A percentile compares a stretch with the other conserved stretches of the same genome.
phyloP scores from a whole-genome alignment of 768 basidiomycete genomes.

The Trametes villosa region DNA sequence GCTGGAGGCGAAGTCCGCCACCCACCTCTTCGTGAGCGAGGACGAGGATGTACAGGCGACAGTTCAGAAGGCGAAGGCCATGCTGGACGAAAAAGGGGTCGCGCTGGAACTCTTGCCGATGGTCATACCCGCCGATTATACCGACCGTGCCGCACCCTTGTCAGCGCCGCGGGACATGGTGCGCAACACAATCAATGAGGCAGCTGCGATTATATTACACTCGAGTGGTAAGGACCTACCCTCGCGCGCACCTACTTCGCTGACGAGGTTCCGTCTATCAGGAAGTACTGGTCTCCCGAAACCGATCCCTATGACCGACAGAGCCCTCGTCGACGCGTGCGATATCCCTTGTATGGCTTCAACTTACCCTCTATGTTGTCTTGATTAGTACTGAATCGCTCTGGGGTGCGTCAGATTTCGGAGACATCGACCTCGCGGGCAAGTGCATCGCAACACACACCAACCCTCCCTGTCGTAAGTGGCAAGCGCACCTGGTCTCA shows the following conservation, averaged over 20 bases:
- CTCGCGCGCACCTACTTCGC: background rate
- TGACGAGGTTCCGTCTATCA: background rate
- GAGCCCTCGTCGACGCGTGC: background rate
- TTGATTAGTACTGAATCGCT: too few species aligned
- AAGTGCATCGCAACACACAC: background rate
- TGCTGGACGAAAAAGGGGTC: background rate
- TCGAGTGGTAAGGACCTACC: conserved; percentile 20
- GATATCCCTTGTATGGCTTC: background rate
- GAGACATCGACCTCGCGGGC: background rate
- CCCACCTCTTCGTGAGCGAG: conserved; percentile 27
- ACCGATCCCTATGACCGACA: conserved; percentile 19
- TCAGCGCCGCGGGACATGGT: too few species aligned
- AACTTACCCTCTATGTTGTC: background rate
- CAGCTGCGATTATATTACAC: conserved; percentile 7
- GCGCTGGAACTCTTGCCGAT: background rate
- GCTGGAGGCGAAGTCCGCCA: conserved; percentile 27
- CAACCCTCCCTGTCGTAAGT: background rate
- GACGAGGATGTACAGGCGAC: conserved; percentile 19
- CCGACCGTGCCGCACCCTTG: background rate
- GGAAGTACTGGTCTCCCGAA: conserved; percentile 35
- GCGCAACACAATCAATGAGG: background rate
- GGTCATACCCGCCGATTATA: background rate
- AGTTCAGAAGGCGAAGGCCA: background rate
- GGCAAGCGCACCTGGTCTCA: background rate
- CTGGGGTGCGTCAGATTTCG: background rate